phyloP scores from a whole-genome alignment of 495 filamentous ascomycete genomes.

The Penicillium bovifimosum region DNA sequence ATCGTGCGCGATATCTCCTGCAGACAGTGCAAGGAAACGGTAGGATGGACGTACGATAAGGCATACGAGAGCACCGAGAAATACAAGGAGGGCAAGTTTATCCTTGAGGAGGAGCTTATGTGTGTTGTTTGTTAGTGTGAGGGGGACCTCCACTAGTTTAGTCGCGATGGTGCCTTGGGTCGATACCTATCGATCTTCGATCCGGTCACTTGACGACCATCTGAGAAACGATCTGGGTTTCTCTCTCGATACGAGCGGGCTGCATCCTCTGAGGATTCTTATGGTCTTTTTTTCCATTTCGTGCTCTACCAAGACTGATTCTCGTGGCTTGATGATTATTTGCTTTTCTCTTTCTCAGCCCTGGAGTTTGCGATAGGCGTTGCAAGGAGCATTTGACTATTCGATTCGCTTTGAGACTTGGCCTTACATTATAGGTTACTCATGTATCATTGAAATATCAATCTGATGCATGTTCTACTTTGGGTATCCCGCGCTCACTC shows the following conservation, averaged over 20 bases:
- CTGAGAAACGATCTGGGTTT: neutral
- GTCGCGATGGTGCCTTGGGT: neutral
- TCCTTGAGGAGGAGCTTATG: constrained; percentile 88
- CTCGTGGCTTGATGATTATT: neutral
- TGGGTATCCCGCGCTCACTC: neutral
- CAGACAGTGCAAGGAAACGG: constrained; percentile 80
- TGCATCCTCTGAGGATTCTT: constrained; percentile 2
- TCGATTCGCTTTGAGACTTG: constrained; percentile 42
- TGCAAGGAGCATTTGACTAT: constrained; percentile 48
- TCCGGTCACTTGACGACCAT: neutral
- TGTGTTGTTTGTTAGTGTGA: constrained; percentile 60
- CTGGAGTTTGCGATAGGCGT: constrained; percentile 25
- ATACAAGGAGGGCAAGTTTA: constrained; percentile 98
- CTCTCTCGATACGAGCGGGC: neutral
- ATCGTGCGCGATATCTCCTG: constrained; percentile 90
- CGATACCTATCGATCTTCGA: neutral
- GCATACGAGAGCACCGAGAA: constrained; percentile 88
- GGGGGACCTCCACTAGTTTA: neutral
- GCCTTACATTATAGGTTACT: neutral
- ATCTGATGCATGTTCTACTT: neutral
- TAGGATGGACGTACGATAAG: constrained; percentile 99
- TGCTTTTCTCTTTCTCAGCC: constrained; percentile 9
- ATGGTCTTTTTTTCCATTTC: neutral
- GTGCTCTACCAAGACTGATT: constrained; percentile 12
- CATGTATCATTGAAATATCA: constrained; percentile 33